Conservation (phyloP, 1,284 basidiomycete species). For the Volvariella surrecta region DNA sequence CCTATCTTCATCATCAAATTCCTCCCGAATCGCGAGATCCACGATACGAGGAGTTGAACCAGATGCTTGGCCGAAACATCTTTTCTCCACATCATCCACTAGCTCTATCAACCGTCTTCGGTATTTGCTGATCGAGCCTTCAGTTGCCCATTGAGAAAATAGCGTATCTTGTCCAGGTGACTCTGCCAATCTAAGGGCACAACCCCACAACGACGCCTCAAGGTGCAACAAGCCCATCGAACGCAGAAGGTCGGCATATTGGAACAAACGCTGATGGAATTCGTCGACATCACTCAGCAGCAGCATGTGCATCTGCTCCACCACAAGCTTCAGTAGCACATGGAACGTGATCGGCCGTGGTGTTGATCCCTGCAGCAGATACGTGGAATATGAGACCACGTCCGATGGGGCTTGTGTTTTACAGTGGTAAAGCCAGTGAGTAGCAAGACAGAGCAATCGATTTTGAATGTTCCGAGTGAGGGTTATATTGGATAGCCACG, state of each 20-base stretch:
- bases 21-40: background rate
- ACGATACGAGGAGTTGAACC: constrained; percentile 3
- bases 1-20: background rate
- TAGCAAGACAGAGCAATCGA: constrained; percentile 11
- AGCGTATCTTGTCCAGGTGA: constrained; percentile 15
- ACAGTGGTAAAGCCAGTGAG: constrained; percentile 11
- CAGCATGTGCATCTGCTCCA: constrained; percentile 5
- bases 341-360: constrained; percentile 13
- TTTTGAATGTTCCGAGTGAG: too few species aligned
- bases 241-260: constrained; percentile 27
- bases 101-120: constrained; percentile 32
- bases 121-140: constrained; percentile 19
- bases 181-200: constrained; percentile 40
- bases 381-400: constrained; percentile 7
- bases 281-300: constrained; percentile 10
- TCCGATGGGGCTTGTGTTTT: constrained; percentile 1
- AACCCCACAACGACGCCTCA: constrained; percentile 47
- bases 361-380: constrained; percentile 5
- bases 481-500: too few species aligned
- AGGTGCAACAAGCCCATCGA: constrained; percentile 25
- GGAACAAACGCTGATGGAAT: constrained; percentile 16
- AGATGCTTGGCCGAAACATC: constrained; percentile 24
- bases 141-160: constrained; percentile 8
- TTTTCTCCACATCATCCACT: constrained; percentile 40
- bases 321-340: constrained; percentile 10